Percentiles rank a stretch among this genome's conserved stretches.
Evolutionary conservation across 2,329 filamentous ascomycete species (phyloP).

Genomic region (Fusarium sp.): DNA sequence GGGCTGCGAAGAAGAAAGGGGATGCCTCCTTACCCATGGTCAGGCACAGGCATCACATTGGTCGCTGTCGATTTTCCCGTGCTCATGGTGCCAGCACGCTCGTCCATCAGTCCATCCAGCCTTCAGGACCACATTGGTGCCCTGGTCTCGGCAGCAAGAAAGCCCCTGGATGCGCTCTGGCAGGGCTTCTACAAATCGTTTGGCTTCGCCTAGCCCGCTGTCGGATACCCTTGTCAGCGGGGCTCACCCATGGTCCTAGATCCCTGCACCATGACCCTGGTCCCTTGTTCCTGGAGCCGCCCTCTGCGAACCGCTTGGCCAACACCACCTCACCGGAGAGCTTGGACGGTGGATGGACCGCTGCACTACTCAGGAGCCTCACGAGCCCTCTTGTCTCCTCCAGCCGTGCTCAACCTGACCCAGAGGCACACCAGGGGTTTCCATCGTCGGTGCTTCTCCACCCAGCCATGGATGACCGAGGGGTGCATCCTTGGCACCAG

Average conservation of each 20-base stretch:
- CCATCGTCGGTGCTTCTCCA: conserved; percentile 36
- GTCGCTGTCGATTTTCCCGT: conserved; percentile 32
- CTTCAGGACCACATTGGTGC: conserved; percentile 7
- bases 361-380: conserved; percentile 32
- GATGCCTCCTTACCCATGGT: conserved; percentile 5
- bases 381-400: conserved; percentile 11
- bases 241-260: conserved; percentile 12
- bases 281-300: conserved; percentile 36
- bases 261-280: conserved; percentile 21
- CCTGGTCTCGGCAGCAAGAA: conserved; percentile 34
- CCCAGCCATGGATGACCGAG: conserved; percentile 28
- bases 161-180: conserved; percentile 17
- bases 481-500: conserved; percentile 32
- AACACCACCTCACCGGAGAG: conserved; percentile 42
- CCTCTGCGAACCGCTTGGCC: conserved; percentile 32
- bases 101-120: conserved; percentile 40
- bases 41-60: conserved; percentile 41
- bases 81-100: conserved; percentile 32
- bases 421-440: conserved; percentile 24
- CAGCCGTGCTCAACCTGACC: conserved; percentile 27
- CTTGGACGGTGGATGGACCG: conserved; percentile 36
- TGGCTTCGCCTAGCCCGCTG: conserved; percentile 33
- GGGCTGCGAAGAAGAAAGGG: conserved; percentile 24
- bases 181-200: conserved; percentile 23
- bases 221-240: conserved; percentile 27